These are phyloP conservation scores for Arxiozyma bovina DNA, from an alignment of 1,139 yeast genomes.

Conservation along the genomic window DNA sequence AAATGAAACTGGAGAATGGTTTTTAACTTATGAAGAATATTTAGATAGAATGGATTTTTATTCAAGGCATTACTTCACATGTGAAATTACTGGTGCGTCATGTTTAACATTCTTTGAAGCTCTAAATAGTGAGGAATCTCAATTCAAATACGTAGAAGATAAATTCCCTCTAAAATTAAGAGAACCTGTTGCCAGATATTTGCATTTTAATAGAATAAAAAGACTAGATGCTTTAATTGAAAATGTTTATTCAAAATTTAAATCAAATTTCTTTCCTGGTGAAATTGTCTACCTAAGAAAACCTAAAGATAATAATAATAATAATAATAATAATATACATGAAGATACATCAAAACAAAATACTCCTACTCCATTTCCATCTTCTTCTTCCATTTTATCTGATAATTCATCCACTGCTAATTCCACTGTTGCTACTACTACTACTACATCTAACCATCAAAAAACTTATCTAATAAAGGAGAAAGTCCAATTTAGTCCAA, in stretches of 20 bases:
- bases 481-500: constrained; percentile 45
- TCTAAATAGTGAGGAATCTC: constrained; percentile 59
- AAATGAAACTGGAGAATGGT: constrained; percentile 84
- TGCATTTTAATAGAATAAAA: constrained; percentile 77
- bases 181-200: constrained; percentile 77
- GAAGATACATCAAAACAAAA: constrained; percentile 11
- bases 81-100: constrained; percentile 93
- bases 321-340: not conserved
- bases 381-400: not conserved
- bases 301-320: constrained; percentile 11
- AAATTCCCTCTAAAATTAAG: constrained; percentile 85
- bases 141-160: constrained; percentile 62
- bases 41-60: constrained; percentile 62
- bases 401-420: not conserved
- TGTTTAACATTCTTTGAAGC: constrained; percentile 90
- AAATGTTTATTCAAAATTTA: constrained; percentile 65
- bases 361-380: constrained; percentile 13
- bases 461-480: constrained; percentile 51
- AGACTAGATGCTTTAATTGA: constrained; percentile 83
- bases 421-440: too few relatives aligned
- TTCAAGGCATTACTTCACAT: constrained; percentile 70
- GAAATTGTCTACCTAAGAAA: constrained; percentile 61
- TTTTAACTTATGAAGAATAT: constrained; percentile 64
- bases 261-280: constrained; percentile 84
- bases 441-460: constrained; percentile 20